Conservation (phyloP, 306 rosid species). For the Prunus mume region DNA sequence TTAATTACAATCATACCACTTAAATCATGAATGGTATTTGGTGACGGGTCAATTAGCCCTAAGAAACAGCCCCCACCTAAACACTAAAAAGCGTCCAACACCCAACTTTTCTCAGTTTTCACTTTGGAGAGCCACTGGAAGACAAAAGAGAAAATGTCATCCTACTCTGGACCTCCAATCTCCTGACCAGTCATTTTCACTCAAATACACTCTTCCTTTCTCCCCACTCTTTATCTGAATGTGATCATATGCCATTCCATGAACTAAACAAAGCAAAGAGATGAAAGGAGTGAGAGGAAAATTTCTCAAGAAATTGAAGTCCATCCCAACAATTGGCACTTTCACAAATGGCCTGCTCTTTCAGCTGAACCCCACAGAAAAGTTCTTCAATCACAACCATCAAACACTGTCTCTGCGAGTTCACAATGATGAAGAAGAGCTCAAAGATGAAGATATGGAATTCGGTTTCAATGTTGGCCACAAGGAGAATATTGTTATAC, state of each 20-base stretch:
- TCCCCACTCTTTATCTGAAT: conserved; percentile 26
- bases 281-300: conserved; percentile 58
- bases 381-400: conserved; percentile 31
- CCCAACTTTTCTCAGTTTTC: conserved; percentile 38
- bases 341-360: conserved; percentile 57
- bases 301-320: conserved; percentile 54
- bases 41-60: conserved; percentile 47
- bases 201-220: conserved; percentile 21
- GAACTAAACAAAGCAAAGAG: conserved; percentile 16
- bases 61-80: conserved; percentile 44
- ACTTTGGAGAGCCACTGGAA: conserved; percentile 42
- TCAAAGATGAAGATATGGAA: conserved; percentile 39
- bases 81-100: conserved; percentile 39
- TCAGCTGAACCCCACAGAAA: conserved; percentile 47
- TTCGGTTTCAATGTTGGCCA: conserved; percentile 22
- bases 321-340: conserved; percentile 50
- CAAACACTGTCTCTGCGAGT: conserved; percentile 37
- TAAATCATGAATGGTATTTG: conserved; percentile 58
- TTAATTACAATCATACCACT: conserved; percentile 8
- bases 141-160: conserved; percentile 34
- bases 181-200: conserved; percentile 39
- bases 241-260: conserved; percentile 34
- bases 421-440: conserved; percentile 31
- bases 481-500: conserved; percentile 23
- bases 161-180: conserved; percentile 28